phyloP scores from a whole-genome alignment of 768 basidiomycete species.

The Hygrocybe punicea region DNA sequence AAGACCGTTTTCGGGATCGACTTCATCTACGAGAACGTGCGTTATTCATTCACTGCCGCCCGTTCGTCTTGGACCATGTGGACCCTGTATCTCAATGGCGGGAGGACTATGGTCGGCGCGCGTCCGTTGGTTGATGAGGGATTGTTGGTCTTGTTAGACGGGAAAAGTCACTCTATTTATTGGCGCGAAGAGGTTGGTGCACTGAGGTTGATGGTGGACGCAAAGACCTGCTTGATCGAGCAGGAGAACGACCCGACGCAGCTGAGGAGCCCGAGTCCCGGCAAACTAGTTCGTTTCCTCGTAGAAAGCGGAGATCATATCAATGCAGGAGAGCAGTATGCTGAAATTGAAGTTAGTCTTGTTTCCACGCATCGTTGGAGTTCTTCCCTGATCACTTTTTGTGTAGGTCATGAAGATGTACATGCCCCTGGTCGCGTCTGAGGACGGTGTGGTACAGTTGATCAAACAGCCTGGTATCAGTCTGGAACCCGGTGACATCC shows the following conservation, averaged over 20 bases:
- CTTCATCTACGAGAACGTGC: slow-evolving; percentile 94
- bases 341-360: slow-evolving; percentile 84
- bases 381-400: slow-evolving; percentile 6
- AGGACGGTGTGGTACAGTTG: slow-evolving; percentile 91
- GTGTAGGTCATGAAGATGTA: slow-evolving; percentile 97
- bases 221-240: slow-evolving; percentile 97
- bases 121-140: slow-evolving; percentile 94
- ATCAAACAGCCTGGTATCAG: slow-evolving; percentile 98
- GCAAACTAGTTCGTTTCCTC: slow-evolving; percentile 91
- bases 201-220: slow-evolving; percentile 86
- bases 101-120: slow-evolving; percentile 86
- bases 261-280: slow-evolving; percentile 90
- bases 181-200: slow-evolving; percentile 98
- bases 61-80: slow-evolving; percentile 85
- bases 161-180: slow-evolving; percentile 94
- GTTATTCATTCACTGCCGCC: slow-evolving; percentile 94
- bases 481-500: slow-evolving; percentile 93
- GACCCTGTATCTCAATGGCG: slow-evolving; percentile 96
- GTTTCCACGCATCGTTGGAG: not conserved
- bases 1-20: slow-evolving; percentile 96
- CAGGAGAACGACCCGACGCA: slow-evolving; percentile 99
- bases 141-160: slow-evolving; percentile 85
- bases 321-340: slow-evolving; percentile 94
- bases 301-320: slow-evolving; percentile 97
- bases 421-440: slow-evolving; percentile 93